Evolutionary conservation across 208 protist species (phyloP), one percentile per base, ranked within the genome.

Genomic region (Crithidia sp.): DNA sequence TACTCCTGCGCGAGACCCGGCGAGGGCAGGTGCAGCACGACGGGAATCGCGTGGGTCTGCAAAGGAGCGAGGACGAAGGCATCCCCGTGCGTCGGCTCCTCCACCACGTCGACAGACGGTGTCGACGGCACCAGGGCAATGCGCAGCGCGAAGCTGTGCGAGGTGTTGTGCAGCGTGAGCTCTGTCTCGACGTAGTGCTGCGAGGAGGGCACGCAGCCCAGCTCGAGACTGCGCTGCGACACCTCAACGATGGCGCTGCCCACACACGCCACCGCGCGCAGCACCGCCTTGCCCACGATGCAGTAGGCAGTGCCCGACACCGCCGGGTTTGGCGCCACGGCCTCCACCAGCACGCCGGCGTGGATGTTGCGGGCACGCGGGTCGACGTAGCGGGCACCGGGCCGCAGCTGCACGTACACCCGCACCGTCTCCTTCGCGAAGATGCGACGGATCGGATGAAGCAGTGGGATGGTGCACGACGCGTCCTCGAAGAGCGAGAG

Each of bases 341-440:
- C 85, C 64, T 96, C 92, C 9, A 96, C 77, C 7, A 93, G 67
- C 36, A 95, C 79, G n/a, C 92, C 92, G 28, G 80, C 87, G 28
- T 71, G 77, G 17, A 94, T 76, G 10, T 79, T 60, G 13, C 88
- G 82, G 40, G 82, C 83, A 19, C 65, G 74, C 37, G 82, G 63
- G 36, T 86, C 60, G 55, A 76, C 67, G 49, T 83, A 77, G 52
- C 88, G 84, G 36, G 85, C 76, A 60, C 84, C 90, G 14, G 89
- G 88, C 2, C 68, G 64, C 71, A 90, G 89, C 41, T 86, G 79
- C 19, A 92, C 85, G 74, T 94, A 96, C 19, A 95, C 83, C 12
- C 86, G 79, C 67, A 93, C 67, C 39, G 83, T 91, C 61, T 92
- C 88, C 59, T 88, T 74, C 14, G 77, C 49, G 62, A 88, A 92